phyloP scores from a whole-genome alignment of 75 land plant genomes.

The Gnetum montanum region DNA sequence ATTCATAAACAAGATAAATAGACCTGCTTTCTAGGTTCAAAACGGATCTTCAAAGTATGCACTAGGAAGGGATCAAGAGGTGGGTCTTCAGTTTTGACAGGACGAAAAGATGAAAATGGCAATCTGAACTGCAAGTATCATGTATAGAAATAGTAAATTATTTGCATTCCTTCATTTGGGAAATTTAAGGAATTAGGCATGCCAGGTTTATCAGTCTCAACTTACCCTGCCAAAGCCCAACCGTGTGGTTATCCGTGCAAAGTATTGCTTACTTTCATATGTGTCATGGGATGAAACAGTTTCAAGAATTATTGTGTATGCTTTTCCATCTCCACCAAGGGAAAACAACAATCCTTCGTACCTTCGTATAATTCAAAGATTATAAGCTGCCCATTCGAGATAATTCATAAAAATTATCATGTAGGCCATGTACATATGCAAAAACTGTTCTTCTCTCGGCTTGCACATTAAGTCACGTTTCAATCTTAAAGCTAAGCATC shows the following conservation, averaged over 20 bases:
- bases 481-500: too few species aligned
- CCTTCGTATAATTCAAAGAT: too few species aligned
- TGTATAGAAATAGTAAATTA: background rate
- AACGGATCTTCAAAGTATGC: slow-evolving; percentile 79
- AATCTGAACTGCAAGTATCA: slow-evolving; percentile 59
- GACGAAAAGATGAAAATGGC: slow-evolving; percentile 80
- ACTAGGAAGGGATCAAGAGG: slow-evolving; percentile 91
- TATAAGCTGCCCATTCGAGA: too few species aligned
- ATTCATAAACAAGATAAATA: background rate
- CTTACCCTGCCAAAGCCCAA: slow-evolving; percentile 94
- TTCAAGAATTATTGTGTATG: slow-evolving; percentile 70
- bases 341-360: slow-evolving; percentile 89
- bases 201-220: too few species aligned
- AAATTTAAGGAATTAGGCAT: slow-evolving; percentile 2
- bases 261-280: slow-evolving; percentile 63
- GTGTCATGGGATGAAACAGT: slow-evolving; percentile 64
- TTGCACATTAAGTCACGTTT: background rate
- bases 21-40: slow-evolving; percentile 93
- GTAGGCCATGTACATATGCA: too few species aligned
- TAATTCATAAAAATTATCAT: background rate
- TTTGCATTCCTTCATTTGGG: background rate
- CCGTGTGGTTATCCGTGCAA: slow-evolving; percentile 70
- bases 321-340: slow-evolving; percentile 92
- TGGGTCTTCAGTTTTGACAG: slow-evolving; percentile 86
- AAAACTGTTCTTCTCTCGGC: too few species aligned